Evolutionary conservation across 2,329 filamentous ascomycete genomes (phyloP).

Genomic region (Claviceps cyperi): DNA sequence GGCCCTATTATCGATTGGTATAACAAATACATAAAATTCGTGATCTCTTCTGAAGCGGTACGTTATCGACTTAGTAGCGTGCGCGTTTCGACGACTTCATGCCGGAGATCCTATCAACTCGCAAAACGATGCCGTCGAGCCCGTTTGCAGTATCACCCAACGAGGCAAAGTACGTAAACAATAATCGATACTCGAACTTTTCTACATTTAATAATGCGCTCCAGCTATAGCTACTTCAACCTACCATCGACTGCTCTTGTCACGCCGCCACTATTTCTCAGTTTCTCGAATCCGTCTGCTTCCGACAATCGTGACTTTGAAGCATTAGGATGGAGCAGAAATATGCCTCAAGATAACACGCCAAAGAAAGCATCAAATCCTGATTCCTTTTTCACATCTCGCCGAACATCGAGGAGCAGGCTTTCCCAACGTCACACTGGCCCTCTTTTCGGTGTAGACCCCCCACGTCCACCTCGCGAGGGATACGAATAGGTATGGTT

Average conservation of each 20-base stretch:
- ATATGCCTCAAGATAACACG: slow-evolving; percentile 3
- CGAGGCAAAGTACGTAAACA: slow-evolving; percentile 14
- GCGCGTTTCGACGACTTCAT: slow-evolving; percentile 7
- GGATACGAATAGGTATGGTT: slow-evolving; percentile 51
- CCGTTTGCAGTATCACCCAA: background rate
- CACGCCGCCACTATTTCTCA: slow-evolving; percentile 8
- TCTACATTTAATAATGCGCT: background rate
- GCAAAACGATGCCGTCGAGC: background rate
- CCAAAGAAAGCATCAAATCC: background rate
- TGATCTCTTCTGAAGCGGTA: background rate
- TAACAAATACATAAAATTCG: background rate
- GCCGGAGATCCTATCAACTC: slow-evolving; percentile 6
- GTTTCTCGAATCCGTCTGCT: slow-evolving; percentile 5
- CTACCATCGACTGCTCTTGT: slow-evolving; percentile 11
- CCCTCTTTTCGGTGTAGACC: slow-evolving; percentile 26
- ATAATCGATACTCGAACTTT: background rate
- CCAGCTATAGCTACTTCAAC: slow-evolving; percentile 17
- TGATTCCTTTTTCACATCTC: slow-evolving; percentile 1
- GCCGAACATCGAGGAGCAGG: background rate
- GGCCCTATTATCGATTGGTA: background rate
- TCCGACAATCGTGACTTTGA: slow-evolving; percentile 1
- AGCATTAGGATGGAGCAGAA: slow-evolving; percentile 1
- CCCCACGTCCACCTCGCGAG: slow-evolving; percentile 37
- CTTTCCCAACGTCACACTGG: slow-evolving; percentile 4
- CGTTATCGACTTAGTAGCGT: background rate